These are phyloP conservation scores for Rhynchosporium graminicola DNA, from an alignment of 2,329 filamentous ascomycete species.

Conservation along the genomic window DNA sequence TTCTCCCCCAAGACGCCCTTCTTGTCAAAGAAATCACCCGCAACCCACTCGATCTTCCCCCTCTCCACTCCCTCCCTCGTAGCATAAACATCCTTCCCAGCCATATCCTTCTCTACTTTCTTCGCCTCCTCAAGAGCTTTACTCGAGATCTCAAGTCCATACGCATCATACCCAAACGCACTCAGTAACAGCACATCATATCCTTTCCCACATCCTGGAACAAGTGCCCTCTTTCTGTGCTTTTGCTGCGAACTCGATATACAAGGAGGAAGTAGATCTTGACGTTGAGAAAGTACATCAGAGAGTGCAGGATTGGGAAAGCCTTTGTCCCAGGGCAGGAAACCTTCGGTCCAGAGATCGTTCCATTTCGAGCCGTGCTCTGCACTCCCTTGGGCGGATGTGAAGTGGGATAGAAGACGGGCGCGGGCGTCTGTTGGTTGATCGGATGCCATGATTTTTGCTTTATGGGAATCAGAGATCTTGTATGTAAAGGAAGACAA, in stretches of 20 bases:
- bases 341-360: constrained; percentile 47
- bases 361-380: constrained; percentile 46
- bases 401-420: constrained; percentile 36
- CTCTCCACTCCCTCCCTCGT: constrained; percentile 45
- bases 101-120: constrained; percentile 29
- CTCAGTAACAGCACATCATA: constrained; percentile 78
- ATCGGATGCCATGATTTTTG: constrained; percentile 19
- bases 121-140: constrained; percentile 26
- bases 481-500: too few species aligned
- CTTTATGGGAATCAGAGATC: not conserved
- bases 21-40: constrained; percentile 68
- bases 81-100: constrained; percentile 47
- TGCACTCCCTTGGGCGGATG: constrained; percentile 19
- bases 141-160: constrained; percentile 62
- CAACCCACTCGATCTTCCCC: constrained; percentile 57
- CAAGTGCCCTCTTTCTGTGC: constrained; percentile 58
- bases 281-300: constrained; percentile 51
- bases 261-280: constrained; percentile 45
- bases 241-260: constrained; percentile 36
- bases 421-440: constrained; percentile 32
- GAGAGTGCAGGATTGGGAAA: constrained; percentile 54
- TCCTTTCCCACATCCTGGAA: constrained; percentile 80
- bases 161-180: constrained; percentile 74
- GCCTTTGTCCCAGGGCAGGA: constrained; percentile 58
- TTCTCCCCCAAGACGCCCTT: constrained; percentile 47